These are phyloP conservation scores for Triticum monococcum DNA, from an alignment of 176 grass and related monocot species.

Conservation along the genomic window DNA sequence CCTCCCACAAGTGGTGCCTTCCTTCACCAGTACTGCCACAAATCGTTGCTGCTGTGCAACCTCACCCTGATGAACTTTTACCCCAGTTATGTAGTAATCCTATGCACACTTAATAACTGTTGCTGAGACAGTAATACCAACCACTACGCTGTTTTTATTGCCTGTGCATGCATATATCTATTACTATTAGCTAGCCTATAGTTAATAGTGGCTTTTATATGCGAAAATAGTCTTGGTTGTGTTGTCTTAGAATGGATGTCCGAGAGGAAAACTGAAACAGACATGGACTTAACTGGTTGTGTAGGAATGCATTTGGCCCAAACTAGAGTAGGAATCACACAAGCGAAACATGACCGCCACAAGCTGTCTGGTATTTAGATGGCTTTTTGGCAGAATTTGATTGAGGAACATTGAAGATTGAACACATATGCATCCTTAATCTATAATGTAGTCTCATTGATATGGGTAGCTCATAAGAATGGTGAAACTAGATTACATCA, in stretches of 20 bases:
- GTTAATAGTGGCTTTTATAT: background rate
- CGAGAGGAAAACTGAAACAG: background rate
- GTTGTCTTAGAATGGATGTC: background rate
- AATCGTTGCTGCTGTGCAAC: background rate
- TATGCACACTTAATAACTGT: background rate
- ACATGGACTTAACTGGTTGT: background rate
- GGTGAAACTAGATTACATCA: constrained; percentile 26
- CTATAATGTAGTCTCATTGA: background rate
- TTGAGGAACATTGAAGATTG: background rate
- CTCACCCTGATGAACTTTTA: background rate
- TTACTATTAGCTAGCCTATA: background rate
- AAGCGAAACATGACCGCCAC: background rate
- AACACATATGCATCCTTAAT: background rate
- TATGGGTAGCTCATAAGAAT: background rate
- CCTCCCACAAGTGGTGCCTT: background rate
- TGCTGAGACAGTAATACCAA: background rate
- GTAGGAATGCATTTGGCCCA: constrained; percentile 4
- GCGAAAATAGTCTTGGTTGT: background rate
- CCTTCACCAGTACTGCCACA: background rate
- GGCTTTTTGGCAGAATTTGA: background rate
- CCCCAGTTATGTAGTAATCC: background rate
- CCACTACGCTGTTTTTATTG: background rate
- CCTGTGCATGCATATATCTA: background rate
- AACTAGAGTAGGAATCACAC: background rate
- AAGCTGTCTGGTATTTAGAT: background rate